Evolutionary conservation across 352 stramenopile species (phyloP).

Genomic region (Pythium aphanidermatum): DNA sequence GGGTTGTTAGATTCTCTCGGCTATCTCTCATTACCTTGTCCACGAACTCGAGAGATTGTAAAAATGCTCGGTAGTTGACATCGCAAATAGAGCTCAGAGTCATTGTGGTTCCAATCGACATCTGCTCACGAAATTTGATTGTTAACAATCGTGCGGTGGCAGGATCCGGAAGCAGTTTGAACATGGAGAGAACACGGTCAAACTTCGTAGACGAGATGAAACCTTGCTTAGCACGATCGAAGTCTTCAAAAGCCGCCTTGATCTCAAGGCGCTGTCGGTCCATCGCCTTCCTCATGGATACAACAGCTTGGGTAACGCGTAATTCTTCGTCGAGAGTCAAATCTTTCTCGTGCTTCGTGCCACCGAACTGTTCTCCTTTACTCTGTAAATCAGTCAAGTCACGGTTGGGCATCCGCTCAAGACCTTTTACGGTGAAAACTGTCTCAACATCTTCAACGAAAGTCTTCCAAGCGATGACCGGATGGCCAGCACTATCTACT

Average conservation of each 20-base stretch:
- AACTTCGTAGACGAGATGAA: slow-evolving; percentile 78
- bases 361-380: slow-evolving; percentile 52
- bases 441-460: slow-evolving; percentile 81
- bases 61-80: slow-evolving; percentile 79
- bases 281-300: slow-evolving; percentile 48
- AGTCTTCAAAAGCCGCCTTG: slow-evolving; percentile 80
- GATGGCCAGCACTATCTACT: slow-evolving; percentile 51
- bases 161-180: slow-evolving; percentile 48
- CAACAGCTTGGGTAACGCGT: slow-evolving; percentile 36
- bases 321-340: slow-evolving; percentile 43
- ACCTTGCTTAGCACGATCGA: slow-evolving; percentile 70
- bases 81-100: slow-evolving; percentile 72
- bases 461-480: slow-evolving; percentile 61
- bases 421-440: slow-evolving; percentile 70
- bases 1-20: slow-evolving; percentile 14
- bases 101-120: slow-evolving; percentile 25
- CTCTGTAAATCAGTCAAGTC: slow-evolving; percentile 43
- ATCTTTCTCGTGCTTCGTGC: slow-evolving; percentile 43
- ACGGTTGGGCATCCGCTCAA: slow-evolving; percentile 56
- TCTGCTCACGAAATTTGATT: slow-evolving; percentile 76
- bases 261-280: slow-evolving; percentile 68
- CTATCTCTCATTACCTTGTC: slow-evolving; percentile 16
- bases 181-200: slow-evolving; percentile 76
- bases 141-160: slow-evolving; percentile 40
- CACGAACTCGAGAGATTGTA: slow-evolving; percentile 55